phyloP scores from a whole-genome alignment of 2,329 filamentous ascomycete genomes.

The Parafenestella ontariensis region DNA sequence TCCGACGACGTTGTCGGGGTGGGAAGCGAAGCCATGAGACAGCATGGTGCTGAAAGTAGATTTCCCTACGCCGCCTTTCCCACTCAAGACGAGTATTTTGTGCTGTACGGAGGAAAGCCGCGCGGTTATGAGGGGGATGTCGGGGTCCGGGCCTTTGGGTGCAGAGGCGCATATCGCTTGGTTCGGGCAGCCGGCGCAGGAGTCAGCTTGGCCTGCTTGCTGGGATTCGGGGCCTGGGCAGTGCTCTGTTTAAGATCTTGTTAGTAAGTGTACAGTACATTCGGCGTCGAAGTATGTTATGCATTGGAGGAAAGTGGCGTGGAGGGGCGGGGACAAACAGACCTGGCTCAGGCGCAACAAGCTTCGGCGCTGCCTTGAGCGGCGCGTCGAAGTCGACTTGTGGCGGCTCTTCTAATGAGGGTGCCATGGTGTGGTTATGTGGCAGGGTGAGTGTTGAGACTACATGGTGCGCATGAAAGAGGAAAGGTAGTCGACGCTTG shows the following conservation, averaged over 20 bases:
- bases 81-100: constrained; percentile 90
- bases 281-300: too few relatives aligned
- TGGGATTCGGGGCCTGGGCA: constrained; percentile 90
- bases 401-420: constrained; percentile 74
- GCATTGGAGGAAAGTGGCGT: constrained; percentile 49
- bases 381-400: constrained; percentile 77
- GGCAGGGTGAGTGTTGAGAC: constrained; percentile 13
- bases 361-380: constrained; percentile 77
- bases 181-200: constrained; percentile 94
- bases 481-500: constrained; percentile 35
- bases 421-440: constrained; percentile 68
- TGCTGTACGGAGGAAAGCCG: constrained; percentile 83
- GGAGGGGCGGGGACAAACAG: constrained; percentile 52
- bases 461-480: constrained; percentile 28
- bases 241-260: constrained; percentile 67
- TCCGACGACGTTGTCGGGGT: constrained; percentile 79
- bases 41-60: constrained; percentile 91
- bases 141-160: constrained; percentile 93
- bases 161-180: constrained; percentile 93
- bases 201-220: constrained; percentile 71
- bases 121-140: constrained; percentile 85
- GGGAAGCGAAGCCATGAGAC: constrained; percentile 85
- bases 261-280: constrained; percentile 5
- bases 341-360: constrained; percentile 90
- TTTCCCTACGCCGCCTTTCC: constrained; percentile 97